These are phyloP conservation scores for Fusarium ambrosium DNA, from an alignment of 2,329 filamentous ascomycete genomes.

Conservation along the genomic window DNA sequence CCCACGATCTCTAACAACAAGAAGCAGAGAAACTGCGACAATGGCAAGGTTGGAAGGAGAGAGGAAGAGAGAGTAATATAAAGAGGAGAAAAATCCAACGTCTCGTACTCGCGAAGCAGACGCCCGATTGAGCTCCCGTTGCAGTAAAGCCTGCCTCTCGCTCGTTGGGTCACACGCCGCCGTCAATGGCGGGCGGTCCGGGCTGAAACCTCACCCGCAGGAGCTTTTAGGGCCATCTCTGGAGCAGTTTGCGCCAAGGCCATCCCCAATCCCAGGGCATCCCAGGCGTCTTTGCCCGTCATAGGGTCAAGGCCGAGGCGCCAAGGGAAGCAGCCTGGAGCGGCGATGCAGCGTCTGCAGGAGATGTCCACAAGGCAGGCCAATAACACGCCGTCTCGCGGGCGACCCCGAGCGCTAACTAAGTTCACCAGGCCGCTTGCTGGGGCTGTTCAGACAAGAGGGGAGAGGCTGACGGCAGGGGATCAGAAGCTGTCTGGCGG, in stretches of 20 bases:
- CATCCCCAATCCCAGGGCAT: background rate
- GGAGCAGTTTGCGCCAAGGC: constrained; percentile 14
- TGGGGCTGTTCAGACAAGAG: constrained; percentile 26
- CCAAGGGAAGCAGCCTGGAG: constrained; percentile 10
- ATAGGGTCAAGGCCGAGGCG: constrained; percentile 24
- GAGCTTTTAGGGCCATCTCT: constrained; percentile 27
- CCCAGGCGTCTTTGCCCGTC: constrained; percentile 16
- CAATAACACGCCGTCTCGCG: constrained; percentile 36
- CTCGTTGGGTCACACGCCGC: constrained; percentile 4
- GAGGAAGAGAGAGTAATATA: background rate
- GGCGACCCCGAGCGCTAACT: constrained; percentile 43
- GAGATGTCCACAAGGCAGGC: constrained; percentile 40
- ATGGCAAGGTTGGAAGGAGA: background rate
- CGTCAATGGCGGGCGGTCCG: constrained; percentile 36
- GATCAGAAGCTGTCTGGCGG: constrained; percentile 21
- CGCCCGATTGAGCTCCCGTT: constrained; percentile 19
- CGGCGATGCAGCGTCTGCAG: constrained; percentile 7
- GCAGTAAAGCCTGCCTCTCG: constrained; percentile 1
- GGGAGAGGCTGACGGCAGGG: constrained; percentile 35
- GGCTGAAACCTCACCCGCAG: constrained; percentile 46
- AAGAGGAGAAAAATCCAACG: constrained; percentile 15
- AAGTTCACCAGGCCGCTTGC: constrained; percentile 39
- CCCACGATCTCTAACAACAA: background rate
- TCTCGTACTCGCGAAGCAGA: constrained; percentile 15
- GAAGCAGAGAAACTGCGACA: background rate